Evolutionary conservation across 352 stramenopile genomes (phyloP), one percentile per base, ranked within the genome.

Genomic region (Phytophthora litchii): DNA sequence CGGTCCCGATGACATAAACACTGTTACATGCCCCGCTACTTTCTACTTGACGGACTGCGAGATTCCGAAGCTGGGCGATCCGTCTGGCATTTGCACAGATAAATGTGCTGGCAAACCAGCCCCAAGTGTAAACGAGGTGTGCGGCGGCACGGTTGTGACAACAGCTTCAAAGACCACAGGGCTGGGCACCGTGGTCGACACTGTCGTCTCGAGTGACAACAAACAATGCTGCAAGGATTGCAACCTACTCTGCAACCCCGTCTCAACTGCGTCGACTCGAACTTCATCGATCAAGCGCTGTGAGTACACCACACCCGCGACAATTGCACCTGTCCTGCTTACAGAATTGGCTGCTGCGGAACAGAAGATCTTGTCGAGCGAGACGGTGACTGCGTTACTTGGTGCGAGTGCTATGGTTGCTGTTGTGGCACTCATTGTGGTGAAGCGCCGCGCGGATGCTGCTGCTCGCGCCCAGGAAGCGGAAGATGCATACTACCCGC

Each of bases 401-500:
- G 70, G 57, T n/a, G 75, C 52, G 12, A 86, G 48, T 41, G 69
- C 73, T 1, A 54, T 87, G 47, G 52, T 89, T 1, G 80, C 70
- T 11, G 42, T 89, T 2, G 74, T 89, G n/a, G 72, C 75, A 23
- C 54, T 89, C 5, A 59, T 89, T 23, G 74, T 78, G 10, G 72
- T 83, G 29, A 79, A 74, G 40, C 68, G 66, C 37, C 57, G 46
- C 7, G 53, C 57, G 0, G 21, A 51, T 14, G 34, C 37, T 7
- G 32, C 31, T 36, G 27, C 40, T 3, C 19, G 12, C 3, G 17
- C 35, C 1, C 29, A 27, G 21, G 46, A 38, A 20, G 14, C 31
- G 17, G 70, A 86, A 6, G 75, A 87, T 38, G 76, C 74, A 21
- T 86, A 87, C 62, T 84, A 87, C 44, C 72, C 79, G 11, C 57